Evolutionary conservation across 2,329 filamentous ascomycete genomes (phyloP).

Genomic region (Thielaviopsis punctulata): DNA sequence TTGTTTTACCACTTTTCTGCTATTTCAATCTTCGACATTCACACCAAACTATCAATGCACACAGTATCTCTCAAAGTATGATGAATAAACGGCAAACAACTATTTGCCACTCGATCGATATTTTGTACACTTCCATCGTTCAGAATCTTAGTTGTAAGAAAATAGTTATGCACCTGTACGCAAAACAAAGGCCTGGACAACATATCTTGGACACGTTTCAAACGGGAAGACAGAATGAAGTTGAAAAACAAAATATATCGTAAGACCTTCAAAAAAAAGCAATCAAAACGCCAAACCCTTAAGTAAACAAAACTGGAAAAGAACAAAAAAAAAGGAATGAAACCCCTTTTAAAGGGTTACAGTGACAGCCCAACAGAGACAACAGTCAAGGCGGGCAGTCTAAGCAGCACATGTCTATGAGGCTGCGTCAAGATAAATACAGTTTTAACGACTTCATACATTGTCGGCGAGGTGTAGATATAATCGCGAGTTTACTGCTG

Average conservation of each 20-base stretch:
- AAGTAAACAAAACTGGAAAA: conserved; percentile 3
- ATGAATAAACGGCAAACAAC: conserved; percentile 1
- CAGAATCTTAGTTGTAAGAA: neutral
- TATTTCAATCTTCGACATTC: neutral
- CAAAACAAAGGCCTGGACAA: neutral
- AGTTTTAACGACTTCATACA: neutral
- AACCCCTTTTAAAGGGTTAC: neutral
- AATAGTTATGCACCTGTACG: neutral
- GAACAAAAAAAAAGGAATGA: conserved; percentile 5
- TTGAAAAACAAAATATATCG: neutral
- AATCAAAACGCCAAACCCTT: conserved; percentile 7
- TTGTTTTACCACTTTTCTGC: neutral
- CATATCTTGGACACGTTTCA: conserved; percentile 1
- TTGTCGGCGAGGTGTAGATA: neutral
- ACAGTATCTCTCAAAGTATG: neutral
- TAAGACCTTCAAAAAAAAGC: conserved; percentile 1
- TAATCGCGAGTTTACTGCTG: conserved; percentile 28
- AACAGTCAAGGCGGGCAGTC: neutral
- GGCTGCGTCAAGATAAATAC: neutral
- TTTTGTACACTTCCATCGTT: conserved; percentile 5
- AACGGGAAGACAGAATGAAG: neutral
- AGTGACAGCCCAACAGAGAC: neutral
- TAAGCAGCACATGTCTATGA: neutral
- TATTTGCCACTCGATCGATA: conserved; percentile 5
- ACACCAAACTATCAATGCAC: neutral